Evolutionary conservation across 192 early-diverging fungal genomes (phyloP).

Genomic region (Chytriomyces sp.): DNA sequence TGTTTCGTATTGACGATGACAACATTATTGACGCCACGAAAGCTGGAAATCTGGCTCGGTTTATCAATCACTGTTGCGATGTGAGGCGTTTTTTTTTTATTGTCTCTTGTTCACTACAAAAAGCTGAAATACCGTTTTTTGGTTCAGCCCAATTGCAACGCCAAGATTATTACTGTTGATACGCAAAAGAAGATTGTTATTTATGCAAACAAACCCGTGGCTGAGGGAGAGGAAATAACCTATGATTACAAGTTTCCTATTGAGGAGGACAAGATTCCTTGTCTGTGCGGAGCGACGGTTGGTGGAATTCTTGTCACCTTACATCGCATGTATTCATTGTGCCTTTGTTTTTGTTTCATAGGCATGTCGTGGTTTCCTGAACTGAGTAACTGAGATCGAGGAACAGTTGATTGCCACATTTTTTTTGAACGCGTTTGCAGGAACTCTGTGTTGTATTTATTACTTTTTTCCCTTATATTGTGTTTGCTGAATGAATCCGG

Average conservation of each 20-base stretch:
- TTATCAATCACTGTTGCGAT: conserved; percentile 98
- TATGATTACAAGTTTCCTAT: conserved; percentile 98
- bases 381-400: conserved; percentile 14
- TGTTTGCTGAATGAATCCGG: too few species aligned
- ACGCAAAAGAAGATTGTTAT: conserved; percentile 96
- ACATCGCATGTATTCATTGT: neutral
- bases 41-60: conserved; percentile 95
- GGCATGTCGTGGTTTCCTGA: conserved; percentile 38
- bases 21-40: conserved; percentile 97
- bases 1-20: conserved; percentile 96
- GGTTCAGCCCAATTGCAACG: conserved; percentile 93
- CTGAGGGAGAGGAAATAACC: conserved; percentile 95
- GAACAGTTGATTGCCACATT: neutral
- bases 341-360: neutral
- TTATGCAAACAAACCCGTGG: conserved; percentile 93
- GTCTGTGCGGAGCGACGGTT: conserved; percentile 84
- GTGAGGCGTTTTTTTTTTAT: conserved; percentile 52
- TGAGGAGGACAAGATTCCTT: conserved; percentile 97
- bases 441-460: too few species aligned
- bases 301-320: conserved; percentile 4
- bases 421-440: too few species aligned
- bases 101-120: conserved; percentile 19
- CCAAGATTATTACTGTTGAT: conserved; percentile 90
- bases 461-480: too few species aligned
- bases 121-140: conserved; percentile 2